Evolutionary conservation across 768 basidiomycete genomes (phyloP).

Genomic region (Boletus rufocinnamomeus): DNA sequence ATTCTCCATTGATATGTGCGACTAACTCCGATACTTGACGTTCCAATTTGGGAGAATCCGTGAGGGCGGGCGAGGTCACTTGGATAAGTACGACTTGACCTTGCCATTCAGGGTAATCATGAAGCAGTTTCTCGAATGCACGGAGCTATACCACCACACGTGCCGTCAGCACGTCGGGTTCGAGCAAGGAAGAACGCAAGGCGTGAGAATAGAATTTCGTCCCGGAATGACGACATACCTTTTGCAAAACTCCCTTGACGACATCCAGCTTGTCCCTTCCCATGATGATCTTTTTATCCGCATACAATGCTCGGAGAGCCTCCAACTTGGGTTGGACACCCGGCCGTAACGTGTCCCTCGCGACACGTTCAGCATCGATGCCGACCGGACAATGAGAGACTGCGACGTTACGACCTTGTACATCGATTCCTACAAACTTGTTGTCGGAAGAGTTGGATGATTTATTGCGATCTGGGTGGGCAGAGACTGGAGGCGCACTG

Average conservation of each 20-base stretch:
- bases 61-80: constrained; percentile 90
- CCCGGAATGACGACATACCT: constrained; percentile 47
- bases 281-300: constrained; percentile 98
- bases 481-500: background rate
- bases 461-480: constrained; percentile 11
- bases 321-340: constrained; percentile 91
- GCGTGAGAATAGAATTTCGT: too few species aligned
- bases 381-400: constrained; percentile 95
- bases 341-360: constrained; percentile 75
- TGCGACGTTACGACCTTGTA: constrained; percentile 78
- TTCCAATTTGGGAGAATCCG: constrained; percentile 92
- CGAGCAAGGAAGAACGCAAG: background rate
- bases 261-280: constrained; percentile 97
- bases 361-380: constrained; percentile 89
- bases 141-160: constrained; percentile 59
- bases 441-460: constrained; percentile 12
- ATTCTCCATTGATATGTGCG: constrained; percentile 93
- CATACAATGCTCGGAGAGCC: constrained; percentile 79
- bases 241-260: constrained; percentile 97
- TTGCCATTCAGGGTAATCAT: constrained; percentile 94
- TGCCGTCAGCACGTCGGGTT: background rate
- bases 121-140: constrained; percentile 92
- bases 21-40: constrained; percentile 92
- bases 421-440: constrained; percentile 61
- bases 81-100: constrained; percentile 80